Percentiles rank a stretch among this genome's conserved stretches.
Evolutionary conservation across 805 yeast species (phyloP).

Genomic region (Phaffomyces antillensis): DNA sequence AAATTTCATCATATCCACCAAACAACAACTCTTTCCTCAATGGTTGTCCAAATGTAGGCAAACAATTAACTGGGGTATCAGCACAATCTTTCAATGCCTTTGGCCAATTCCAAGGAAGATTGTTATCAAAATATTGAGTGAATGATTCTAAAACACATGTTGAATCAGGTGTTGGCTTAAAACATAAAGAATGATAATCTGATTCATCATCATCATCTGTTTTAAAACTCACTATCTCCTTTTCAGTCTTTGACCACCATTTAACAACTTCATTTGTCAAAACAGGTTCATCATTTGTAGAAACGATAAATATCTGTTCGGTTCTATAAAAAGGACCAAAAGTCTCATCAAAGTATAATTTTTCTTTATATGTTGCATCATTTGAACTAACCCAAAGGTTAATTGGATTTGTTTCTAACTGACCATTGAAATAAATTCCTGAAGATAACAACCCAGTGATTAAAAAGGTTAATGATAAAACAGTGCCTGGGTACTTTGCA

Average conservation of each 20-base stretch:
- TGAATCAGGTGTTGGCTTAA: slow-evolving; percentile 70
- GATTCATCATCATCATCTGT: slow-evolving; percentile 21
- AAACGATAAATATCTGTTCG: slow-evolving; percentile 69
- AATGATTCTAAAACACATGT: slow-evolving; percentile 80
- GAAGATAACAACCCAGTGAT: slow-evolving; percentile 40
- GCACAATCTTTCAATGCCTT: slow-evolving; percentile 52
- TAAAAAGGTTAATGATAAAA: slow-evolving; percentile 36
- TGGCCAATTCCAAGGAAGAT: slow-evolving; percentile 52
- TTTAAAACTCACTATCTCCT: slow-evolving; percentile 33
- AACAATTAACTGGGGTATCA: slow-evolving; percentile 76
- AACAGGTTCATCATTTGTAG: slow-evolving; percentile 61
- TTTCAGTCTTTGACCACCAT: slow-evolving; percentile 90
- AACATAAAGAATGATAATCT: slow-evolving; percentile 62
- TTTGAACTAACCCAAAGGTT: slow-evolving; percentile 84
- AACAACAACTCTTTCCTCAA: slow-evolving; percentile 64
- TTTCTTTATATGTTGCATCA: slow-evolving; percentile 63
- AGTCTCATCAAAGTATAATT: slow-evolving; percentile 61
- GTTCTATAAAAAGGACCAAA: slow-evolving; percentile 92
- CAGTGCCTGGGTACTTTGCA: slow-evolving; percentile 50
- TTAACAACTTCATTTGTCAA: slow-evolving; percentile 59
- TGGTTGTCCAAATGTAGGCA: slow-evolving; percentile 90
- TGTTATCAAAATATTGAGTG: slow-evolving; percentile 82
- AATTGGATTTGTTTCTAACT: slow-evolving; percentile 73
- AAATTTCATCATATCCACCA: slow-evolving; percentile 40
- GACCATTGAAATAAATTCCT: slow-evolving; percentile 42